Percentiles rank a stretch among this genome's conserved stretches.
phyloP scores from a whole-genome alignment of 305 asterid species.

The Plantago coronopus region DNA sequence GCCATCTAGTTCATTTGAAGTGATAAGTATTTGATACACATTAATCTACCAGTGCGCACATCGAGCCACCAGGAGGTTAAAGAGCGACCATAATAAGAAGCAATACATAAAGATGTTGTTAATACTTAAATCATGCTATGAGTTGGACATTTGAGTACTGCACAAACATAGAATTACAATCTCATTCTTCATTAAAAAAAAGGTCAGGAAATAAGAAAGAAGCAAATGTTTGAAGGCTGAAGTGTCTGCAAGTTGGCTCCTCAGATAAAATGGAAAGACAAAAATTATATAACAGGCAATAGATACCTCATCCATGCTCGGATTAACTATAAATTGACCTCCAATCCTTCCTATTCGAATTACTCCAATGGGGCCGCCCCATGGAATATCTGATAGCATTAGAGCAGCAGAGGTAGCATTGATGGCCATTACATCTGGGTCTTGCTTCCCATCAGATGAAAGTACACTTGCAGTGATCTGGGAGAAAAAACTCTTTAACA shows the following conservation, averaged over 20 bases:
- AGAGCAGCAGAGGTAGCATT: slow-evolving; percentile 96
- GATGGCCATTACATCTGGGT: slow-evolving; percentile 94
- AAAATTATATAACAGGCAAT: slow-evolving; percentile 2
- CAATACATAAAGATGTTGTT: neutral
- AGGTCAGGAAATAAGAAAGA: neutral
- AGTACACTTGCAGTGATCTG: slow-evolving; percentile 89
- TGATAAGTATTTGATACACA: no score
- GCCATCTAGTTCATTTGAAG: no score
- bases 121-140: neutral
- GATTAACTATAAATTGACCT: slow-evolving; percentile 80
- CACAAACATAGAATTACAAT: neutral
- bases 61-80: no score
- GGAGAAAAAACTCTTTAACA: slow-evolving; percentile 13
- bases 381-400: slow-evolving; percentile 93
- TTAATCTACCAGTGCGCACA: no score
- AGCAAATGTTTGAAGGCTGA: neutral
- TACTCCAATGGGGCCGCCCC: slow-evolving; percentile 96
- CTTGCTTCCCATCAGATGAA: slow-evolving; percentile 95
- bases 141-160: neutral
- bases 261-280: neutral
- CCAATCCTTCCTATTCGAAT: slow-evolving; percentile 82
- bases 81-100: no score
- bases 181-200: neutral
- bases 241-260: slow-evolving; percentile 3
- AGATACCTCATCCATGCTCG: slow-evolving; percentile 91